Base-by-base conservation (phyloP, 1,284 basidiomycete species). In the Austroboletus novae-zelandiae region DNA sequence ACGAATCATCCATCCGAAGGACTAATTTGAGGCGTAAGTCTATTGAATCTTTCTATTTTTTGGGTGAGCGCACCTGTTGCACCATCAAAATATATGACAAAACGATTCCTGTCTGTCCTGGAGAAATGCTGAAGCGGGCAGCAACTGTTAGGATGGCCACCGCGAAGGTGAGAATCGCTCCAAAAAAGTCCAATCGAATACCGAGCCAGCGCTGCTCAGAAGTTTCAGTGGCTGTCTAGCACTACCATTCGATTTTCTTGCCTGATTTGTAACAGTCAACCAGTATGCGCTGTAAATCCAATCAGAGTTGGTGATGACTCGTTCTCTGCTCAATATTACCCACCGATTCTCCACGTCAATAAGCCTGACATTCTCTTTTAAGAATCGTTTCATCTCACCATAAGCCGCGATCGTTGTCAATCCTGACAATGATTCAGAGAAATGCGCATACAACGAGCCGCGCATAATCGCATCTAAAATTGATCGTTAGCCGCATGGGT, bases 391-490 rank as follows among this genome's bases (percentile, higher is more conserved):
- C 3, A 74, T 67, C 61, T 87, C 86, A 11, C 82, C 83, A 56
- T 94, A 96, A 0, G 91, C 91, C n/a, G 91, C 82, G 45, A 95
- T 92, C 2, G 92, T 95, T 1, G 88, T 78, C 40, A 95, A 72
- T 18, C 93, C 93, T 9, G 85, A 84, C 9, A 96, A 75, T n/a
- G 86, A 87, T 70, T 98, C 95, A 43, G 86, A 87, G 65, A 94
- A 92, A 68, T 94, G 91, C 8, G 89, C 84, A 64, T 94, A 94
- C n/a, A 92, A 72, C 3, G 82, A 77, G 1, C 79, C 79, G 20
- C 83, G 75, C 35, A 86, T 58, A 15, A 85, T 74, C 15, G 82
- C 78, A 69, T 87, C 84, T 77, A 55, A 29, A 37, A 45, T 40
- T 43, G 6, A 9, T 30, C 32, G 11, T 37, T 31, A 48, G 51